Evolutionary conservation across 2,329 filamentous ascomycete species (phyloP).

Genomic region (Venturia pyrina): DNA sequence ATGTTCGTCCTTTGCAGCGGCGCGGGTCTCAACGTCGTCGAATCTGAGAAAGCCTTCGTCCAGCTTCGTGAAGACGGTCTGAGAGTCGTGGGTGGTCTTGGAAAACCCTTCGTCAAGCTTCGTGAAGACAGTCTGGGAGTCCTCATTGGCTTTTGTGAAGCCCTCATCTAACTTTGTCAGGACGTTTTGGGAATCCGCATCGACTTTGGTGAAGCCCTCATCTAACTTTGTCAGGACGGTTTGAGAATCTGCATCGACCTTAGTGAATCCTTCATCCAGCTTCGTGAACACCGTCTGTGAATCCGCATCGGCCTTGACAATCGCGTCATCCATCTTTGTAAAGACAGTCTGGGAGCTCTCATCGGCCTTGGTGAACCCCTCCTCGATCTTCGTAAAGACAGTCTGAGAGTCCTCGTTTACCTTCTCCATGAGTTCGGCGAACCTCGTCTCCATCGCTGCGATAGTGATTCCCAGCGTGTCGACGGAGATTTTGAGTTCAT

Average conservation of each 20-base stretch:
- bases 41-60: constrained; percentile 65
- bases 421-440: constrained; percentile 76
- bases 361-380: constrained; percentile 52
- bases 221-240: constrained; percentile 67
- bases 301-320: constrained; percentile 76
- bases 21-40: constrained; percentile 49
- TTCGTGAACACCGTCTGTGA: constrained; percentile 67
- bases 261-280: constrained; percentile 73
- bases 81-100: constrained; percentile 42
- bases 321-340: constrained; percentile 45
- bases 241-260: constrained; percentile 72
- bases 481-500: constrained; percentile 78
- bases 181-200: constrained; percentile 79
- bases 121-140: constrained; percentile 75
- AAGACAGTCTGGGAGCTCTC: constrained; percentile 56
- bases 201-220: constrained; percentile 76
- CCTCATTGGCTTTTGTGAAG: constrained; percentile 76
- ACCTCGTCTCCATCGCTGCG: constrained; percentile 42
- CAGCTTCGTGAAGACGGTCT: constrained; percentile 73
- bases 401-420: constrained; percentile 81
- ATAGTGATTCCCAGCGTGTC: constrained; percentile 67
- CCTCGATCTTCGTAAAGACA: constrained; percentile 73
- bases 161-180: constrained; percentile 64
- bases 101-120: constrained; percentile 69
- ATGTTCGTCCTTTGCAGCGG: constrained; percentile 68